phyloP scores from a whole-genome alignment of 2,329 filamentous ascomycete genomes.

The Claviceps monticola region DNA sequence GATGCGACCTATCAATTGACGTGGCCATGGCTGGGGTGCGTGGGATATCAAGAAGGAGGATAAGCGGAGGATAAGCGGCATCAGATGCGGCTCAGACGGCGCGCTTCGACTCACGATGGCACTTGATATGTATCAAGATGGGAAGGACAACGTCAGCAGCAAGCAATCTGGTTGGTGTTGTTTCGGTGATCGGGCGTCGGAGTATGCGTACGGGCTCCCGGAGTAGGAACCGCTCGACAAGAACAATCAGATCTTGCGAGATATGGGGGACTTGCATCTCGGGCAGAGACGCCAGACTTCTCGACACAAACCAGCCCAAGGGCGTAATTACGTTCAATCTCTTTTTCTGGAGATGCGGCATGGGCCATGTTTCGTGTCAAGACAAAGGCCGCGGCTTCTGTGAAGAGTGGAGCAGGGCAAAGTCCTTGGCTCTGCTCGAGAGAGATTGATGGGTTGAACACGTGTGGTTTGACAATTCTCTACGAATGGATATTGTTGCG shows the following conservation, averaged over 20 bases:
- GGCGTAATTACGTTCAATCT: neutral
- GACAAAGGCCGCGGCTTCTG: neutral
- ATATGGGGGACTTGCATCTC: neutral
- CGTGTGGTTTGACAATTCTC: neutral
- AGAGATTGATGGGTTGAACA: too few relatives aligned
- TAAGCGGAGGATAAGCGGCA: too few relatives aligned
- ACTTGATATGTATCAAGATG: too few relatives aligned
- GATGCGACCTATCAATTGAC: neutral
- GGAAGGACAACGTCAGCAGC: too few relatives aligned
- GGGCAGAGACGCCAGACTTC: neutral
- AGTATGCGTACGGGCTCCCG: too few relatives aligned
- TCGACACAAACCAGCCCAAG: neutral
- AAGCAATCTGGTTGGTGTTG: too few relatives aligned
- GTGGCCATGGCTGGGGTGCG: neutral
- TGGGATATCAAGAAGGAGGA: neutral
- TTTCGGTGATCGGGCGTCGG: too few relatives aligned
- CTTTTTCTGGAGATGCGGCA: neutral
- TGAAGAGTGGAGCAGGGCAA: neutral
- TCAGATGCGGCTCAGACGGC: too few relatives aligned
- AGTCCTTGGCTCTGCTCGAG: neutral
- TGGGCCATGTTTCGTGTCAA: neutral
- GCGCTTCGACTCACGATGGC: too few relatives aligned
- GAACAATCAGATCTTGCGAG: too few relatives aligned
- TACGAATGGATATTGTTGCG: too few relatives aligned
- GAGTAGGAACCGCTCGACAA: too few relatives aligned